Conservation (phyloP, 345 rosid genomes). For the Aurinia saxatilis region DNA sequence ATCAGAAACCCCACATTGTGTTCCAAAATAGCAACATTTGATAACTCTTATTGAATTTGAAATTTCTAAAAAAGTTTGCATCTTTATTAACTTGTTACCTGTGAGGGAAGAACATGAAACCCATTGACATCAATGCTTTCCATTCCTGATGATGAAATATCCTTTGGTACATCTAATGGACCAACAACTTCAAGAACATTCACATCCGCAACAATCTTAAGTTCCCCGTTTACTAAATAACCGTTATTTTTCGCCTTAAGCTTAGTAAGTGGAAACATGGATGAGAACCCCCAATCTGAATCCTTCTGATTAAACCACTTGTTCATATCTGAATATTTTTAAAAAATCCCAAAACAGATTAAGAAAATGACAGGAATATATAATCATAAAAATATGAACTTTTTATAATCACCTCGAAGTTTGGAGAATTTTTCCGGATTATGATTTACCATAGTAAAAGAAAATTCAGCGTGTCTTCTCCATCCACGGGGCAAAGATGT, state of each 20-base stretch:
- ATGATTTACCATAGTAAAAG: constrained; percentile 59
- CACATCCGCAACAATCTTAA: constrained; percentile 63
- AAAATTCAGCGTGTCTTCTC: constrained; percentile 64
- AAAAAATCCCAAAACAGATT: too few species aligned
- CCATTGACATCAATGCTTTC: too few species aligned
- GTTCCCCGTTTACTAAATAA: constrained; percentile 44
- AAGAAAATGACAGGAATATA: too few species aligned
- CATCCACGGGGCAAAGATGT: constrained; percentile 55
- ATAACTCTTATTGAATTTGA: too few species aligned
- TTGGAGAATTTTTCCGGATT: constrained; percentile 32
- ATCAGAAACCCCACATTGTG: too few species aligned
- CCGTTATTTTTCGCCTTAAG: neutral
- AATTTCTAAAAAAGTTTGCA: too few species aligned
- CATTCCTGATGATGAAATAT: too few species aligned
- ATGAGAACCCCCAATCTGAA: neutral
- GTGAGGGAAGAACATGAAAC: too few species aligned
- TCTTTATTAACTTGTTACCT: too few species aligned
- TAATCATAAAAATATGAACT: too few species aligned
- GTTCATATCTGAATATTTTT: too few species aligned
- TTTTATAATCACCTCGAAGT: neutral
- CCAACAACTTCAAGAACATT: neutral
- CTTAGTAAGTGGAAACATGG: neutral
- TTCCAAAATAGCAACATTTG: too few species aligned
- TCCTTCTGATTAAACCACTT: neutral
- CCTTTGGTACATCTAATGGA: neutral